Conservation (phyloP, 1,284 basidiomycete genomes). For the Sporisorium exsertum region DNA sequence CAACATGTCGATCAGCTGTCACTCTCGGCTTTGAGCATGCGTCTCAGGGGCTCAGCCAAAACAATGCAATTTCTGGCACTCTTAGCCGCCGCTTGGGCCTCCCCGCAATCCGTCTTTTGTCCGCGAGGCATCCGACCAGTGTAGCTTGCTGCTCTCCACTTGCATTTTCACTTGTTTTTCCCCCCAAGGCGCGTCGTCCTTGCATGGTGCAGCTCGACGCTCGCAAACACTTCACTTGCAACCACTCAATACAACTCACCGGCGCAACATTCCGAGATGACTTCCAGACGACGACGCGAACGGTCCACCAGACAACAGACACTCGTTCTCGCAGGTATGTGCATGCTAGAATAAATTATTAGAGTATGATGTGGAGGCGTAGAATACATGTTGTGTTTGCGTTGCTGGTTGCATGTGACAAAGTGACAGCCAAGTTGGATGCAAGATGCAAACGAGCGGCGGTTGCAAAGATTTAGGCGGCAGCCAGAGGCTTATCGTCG, state of each 20-base stretch:
- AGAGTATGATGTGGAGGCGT: neutral
- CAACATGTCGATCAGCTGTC: neutral
- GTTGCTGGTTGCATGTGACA: neutral
- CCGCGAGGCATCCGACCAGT: neutral
- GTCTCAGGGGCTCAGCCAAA: neutral
- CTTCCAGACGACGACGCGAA: neutral
- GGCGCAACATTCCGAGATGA: no score
- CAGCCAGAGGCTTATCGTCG: slow-evolving; percentile 49
- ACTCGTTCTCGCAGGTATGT: neutral
- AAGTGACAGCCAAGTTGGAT: neutral
- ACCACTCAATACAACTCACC: no score
- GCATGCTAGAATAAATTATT: neutral
- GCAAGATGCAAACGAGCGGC: neutral
- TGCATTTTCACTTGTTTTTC: no score
- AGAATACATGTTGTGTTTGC: neutral
- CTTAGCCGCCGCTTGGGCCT: slow-evolving; percentile 5
- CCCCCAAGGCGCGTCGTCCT: neutral
- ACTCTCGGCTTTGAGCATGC: neutral
- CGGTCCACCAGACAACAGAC: neutral
- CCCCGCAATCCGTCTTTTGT: neutral
- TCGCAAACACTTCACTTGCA: neutral
- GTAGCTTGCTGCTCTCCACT: neutral
- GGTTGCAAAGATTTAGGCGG: neutral
- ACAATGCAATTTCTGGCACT: neutral
- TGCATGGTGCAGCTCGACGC: neutral